Evolutionary conservation across 73 alveolate species (phyloP).

Genomic region (Paramecium pentaurelia): DNA sequence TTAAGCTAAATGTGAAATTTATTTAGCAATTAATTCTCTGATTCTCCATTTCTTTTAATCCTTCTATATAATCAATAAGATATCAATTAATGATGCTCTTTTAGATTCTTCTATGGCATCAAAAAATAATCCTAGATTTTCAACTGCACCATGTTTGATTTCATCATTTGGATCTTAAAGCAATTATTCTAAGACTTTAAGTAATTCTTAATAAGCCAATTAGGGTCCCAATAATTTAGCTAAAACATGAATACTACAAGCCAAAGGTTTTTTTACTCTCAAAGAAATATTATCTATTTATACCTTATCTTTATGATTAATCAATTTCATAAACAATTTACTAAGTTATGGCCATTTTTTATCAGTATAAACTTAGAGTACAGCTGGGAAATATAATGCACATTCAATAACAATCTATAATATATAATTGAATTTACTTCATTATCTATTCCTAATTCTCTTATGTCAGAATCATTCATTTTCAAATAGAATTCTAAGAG

Average conservation of each 20-base stretch:
- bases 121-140: conserved; percentile 30
- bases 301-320: conserved; percentile 43
- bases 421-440: neutral
- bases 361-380: conserved; percentile 17
- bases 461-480: neutral
- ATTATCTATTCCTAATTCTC: neutral
- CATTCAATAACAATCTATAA: conserved; percentile 36
- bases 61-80: conserved; percentile 20
- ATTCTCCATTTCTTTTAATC: conserved; percentile 58
- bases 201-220: conserved; percentile 55
- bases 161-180: conserved; percentile 62
- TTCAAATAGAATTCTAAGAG: conserved; percentile 8
- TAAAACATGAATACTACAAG: conserved; percentile 68
- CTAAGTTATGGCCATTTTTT: conserved; percentile 41
- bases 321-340: neutral
- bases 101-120: conserved; percentile 36
- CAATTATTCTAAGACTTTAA: conserved; percentile 52
- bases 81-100: conserved; percentile 42
- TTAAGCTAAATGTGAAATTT: conserved; percentile 22
- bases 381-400: conserved; percentile 57
- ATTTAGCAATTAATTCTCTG: conserved; percentile 60
- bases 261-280: conserved; percentile 68
- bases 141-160: conserved; percentile 51
- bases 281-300: neutral
- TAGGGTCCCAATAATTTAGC: conserved; percentile 70